Percentiles rank a stretch among this genome's conserved stretches.
Conservation (phyloP, 495 filamentous ascomycete species). For the Xylaria nigripes region DNA sequence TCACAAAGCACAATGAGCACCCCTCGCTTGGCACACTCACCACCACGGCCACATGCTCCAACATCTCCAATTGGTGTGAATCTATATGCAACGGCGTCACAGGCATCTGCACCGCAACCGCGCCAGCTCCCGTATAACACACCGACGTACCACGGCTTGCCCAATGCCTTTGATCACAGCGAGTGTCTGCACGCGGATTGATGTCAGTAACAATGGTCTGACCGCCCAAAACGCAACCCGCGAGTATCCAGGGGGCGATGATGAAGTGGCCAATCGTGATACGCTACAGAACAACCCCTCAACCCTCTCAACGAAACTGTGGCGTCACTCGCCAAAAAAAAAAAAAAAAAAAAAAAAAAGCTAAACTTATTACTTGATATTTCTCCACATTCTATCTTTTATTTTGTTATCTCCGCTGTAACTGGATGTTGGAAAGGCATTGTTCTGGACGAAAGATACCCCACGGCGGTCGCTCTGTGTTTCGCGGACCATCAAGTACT, state of each 20-base stretch:
- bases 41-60: slow-evolving; percentile 21
- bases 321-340: neutral
- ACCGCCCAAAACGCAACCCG: neutral
- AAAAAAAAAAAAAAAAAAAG: too few species aligned
- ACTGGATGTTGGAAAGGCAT: slow-evolving; percentile 7
- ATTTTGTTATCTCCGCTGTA: slow-evolving; percentile 1
- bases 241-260: neutral
- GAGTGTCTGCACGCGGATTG: neutral
- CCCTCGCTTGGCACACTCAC: slow-evolving; percentile 22
- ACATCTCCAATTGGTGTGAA: slow-evolving; percentile 27
- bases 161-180: slow-evolving; percentile 25
- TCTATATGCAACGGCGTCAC: slow-evolving; percentile 26
- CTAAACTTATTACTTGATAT: neutral
- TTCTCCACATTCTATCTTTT: slow-evolving; percentile 1
- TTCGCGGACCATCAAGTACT: neutral
- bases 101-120: slow-evolving; percentile 21
- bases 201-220: neutral
- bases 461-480: slow-evolving; percentile 12
- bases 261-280: slow-evolving; percentile 2
- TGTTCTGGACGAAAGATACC: slow-evolving; percentile 13
- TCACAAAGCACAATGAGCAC: slow-evolving; percentile 21
- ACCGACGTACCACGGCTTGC: slow-evolving; percentile 21
- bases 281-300: neutral
- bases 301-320: too few species aligned
- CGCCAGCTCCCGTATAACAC: slow-evolving; percentile 26